Evolutionary conservation across 208 protist species (phyloP), one percentile per base, ranked within the genome.

Genomic region (Trypanosoma vivax): DNA sequence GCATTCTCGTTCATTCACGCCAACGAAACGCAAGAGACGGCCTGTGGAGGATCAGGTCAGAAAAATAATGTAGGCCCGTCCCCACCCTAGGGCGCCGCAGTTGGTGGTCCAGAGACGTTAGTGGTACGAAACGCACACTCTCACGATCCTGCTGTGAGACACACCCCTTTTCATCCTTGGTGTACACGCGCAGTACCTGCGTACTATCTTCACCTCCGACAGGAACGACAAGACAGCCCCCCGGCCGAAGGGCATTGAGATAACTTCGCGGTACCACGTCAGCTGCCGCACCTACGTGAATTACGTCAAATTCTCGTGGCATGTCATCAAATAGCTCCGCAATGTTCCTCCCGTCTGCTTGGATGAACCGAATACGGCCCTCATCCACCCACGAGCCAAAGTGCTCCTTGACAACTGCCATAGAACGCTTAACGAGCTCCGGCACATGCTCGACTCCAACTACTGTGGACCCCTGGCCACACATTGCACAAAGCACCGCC

Each of bases 221-320:
- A 2, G 83, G 88, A 16, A 92, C 78, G 18, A 94, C 73, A 25
- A 92, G 50, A 24, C 76, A 77, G 5, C 82, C 83, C 14, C 70
- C 68, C 16, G 57, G 53, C 13, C 60, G 52, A 9, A 95, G 68
- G 7, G 81, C 54, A 4, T 71, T 39, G 35, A 84, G 19, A 27
- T 88, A 73, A 54, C 42, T 39, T 18, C 70, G 50, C 21, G 71
- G 72, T 16, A 89, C 61, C 10, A 38, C 21, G 39, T 67, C 40
- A 43, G 58, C 79, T 2, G 88, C 84, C 13, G 88, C 88, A 23
- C 88, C 88, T 16, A 95, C 88, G 52, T 95, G 88, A 52, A 95
- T 91, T n/a, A 85, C 65, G 51, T 92, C 76, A 64, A 88, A 95
- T 31, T 25, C 38, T 24, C 4, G 14, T 30, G 18, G 35, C 24